Conservation (phyloP, 306 rosid genomes). For the Astragalus glycyphyllos region DNA sequence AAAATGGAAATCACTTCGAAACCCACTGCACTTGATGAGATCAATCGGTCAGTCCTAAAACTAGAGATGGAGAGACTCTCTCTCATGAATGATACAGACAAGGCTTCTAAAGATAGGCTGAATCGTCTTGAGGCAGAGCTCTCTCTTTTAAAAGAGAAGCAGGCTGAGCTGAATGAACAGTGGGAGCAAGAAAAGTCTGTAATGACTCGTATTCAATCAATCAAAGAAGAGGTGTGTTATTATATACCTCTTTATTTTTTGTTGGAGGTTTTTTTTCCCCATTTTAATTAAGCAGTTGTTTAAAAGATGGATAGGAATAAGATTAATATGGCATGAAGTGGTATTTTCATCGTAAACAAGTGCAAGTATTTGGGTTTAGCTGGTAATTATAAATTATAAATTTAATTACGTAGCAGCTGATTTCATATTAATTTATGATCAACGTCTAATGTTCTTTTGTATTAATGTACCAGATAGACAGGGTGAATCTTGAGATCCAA, state of each 20-base stretch:
- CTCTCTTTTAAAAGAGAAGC: slow-evolving; percentile 81
- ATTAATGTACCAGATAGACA: slow-evolving; percentile 70
- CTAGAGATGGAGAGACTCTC: slow-evolving; percentile 98
- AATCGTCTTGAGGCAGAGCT: slow-evolving; percentile 90
- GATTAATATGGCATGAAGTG: slow-evolving; percentile 5
- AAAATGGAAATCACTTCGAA: slow-evolving; percentile 98
- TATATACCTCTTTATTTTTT: neutral
- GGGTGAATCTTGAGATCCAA: slow-evolving; percentile 96
- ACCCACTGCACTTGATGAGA: slow-evolving; percentile 94
- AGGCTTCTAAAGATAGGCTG: slow-evolving; percentile 86
- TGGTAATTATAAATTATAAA: slow-evolving; percentile 16
- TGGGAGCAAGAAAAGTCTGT: slow-evolving; percentile 99
- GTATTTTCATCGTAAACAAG: slow-evolving; percentile 15
- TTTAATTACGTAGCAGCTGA: neutral
- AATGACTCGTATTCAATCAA: slow-evolving; percentile 95
- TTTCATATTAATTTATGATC: slow-evolving; percentile 10
- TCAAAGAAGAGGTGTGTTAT: slow-evolving; percentile 84
- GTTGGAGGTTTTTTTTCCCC: neutral
- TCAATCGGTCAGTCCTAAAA: slow-evolving; percentile 87
- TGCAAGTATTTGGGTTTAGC: slow-evolving; percentile 9
- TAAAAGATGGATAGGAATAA: neutral
- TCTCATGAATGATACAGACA: slow-evolving; percentile 87
- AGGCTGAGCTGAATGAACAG: slow-evolving; percentile 78
- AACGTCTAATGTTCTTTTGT: slow-evolving; percentile 18
- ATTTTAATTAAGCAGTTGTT: neutral